A percentile compares a stretch with the other conserved stretches of the same genome.
phyloP scores from a whole-genome alignment of 2,329 filamentous ascomycete genomes.

The Penicillium sp. region DNA sequence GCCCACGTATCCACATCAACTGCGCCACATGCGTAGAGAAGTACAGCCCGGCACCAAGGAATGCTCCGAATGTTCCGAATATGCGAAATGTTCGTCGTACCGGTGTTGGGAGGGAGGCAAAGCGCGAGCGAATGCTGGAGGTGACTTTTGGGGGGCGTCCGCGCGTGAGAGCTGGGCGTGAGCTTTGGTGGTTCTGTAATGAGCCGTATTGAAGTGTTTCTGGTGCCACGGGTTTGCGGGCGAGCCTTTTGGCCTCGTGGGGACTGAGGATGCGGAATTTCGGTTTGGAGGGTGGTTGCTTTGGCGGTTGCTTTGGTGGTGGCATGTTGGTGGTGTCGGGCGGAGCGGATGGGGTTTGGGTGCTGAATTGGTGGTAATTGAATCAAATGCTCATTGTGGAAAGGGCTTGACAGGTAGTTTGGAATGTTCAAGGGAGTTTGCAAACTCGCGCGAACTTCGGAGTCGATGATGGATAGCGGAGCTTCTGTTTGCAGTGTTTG shows the following conservation, averaged over 20 bases:
- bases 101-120: slow-evolving; percentile 26
- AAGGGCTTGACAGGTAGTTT: background rate
- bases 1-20: slow-evolving; percentile 42
- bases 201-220: background rate
- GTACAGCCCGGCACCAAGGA: slow-evolving; percentile 37
- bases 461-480: background rate
- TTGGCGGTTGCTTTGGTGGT: slow-evolving; percentile 4
- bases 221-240: slow-evolving; percentile 1
- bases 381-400: background rate
- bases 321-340: slow-evolving; percentile 5
- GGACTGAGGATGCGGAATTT: slow-evolving; percentile 21
- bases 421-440: background rate
- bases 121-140: slow-evolving; percentile 26
- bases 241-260: slow-evolving; percentile 15
- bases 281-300: slow-evolving; percentile 6
- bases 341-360: background rate
- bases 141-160: slow-evolving; percentile 19
- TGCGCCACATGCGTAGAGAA: slow-evolving; percentile 40
- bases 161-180: slow-evolving; percentile 10
- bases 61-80: slow-evolving; percentile 29
- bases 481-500: background rate
- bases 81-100: slow-evolving; percentile 24
- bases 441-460: background rate
- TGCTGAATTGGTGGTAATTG: background rate
- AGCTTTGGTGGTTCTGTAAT: slow-evolving; percentile 4